A percentile compares a stretch with the other conserved stretches of the same genome.
Conservation (phyloP, 1,284 basidiomycete species). For the Trichosporon asahii region DNA sequence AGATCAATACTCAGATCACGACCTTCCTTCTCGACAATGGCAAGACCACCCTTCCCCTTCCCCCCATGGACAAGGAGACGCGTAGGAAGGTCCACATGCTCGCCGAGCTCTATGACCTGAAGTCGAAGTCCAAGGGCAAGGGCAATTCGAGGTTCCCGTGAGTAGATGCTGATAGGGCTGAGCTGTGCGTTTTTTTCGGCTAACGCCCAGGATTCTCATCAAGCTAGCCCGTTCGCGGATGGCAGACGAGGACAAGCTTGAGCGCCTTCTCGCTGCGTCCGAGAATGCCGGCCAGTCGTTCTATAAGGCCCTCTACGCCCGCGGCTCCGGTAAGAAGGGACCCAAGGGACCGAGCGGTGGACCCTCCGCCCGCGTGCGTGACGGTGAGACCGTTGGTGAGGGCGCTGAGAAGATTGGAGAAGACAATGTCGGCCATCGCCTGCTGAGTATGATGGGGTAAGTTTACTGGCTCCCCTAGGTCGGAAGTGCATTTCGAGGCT, state of each 20-base stretch:
- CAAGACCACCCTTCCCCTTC: conserved; percentile 61
- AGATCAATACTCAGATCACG: conserved; percentile 64
- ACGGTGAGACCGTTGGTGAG: conserved; percentile 50
- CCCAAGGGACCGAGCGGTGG: conserved; percentile 18
- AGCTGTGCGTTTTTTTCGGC: neutral
- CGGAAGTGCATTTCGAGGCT: neutral
- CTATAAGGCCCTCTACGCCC: conserved; percentile 45
- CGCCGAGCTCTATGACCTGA: conserved; percentile 68
- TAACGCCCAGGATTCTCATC: conserved; percentile 60
- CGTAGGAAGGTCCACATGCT: conserved; percentile 73
- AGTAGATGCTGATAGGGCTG: no score
- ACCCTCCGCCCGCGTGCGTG: conserved; percentile 39
- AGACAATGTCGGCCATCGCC: conserved; percentile 51
- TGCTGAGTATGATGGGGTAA: conserved; percentile 51
- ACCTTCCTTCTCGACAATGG: conserved; percentile 63
- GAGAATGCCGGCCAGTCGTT: conserved; percentile 36
- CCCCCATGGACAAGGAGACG: conserved; percentile 68
- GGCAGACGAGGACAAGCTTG: conserved; percentile 62
- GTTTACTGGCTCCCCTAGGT: conserved; percentile 9
- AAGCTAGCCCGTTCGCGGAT: conserved; percentile 62
- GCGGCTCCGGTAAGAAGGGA: neutral
- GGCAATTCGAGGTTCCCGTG: conserved; percentile 58
- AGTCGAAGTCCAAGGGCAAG: conserved; percentile 69
- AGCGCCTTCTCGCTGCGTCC: conserved; percentile 54
- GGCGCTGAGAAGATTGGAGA: conserved; percentile 47